Evolutionary conservation across 1,284 basidiomycete genomes (phyloP).

Genomic region (Cryptococcus sp.): DNA sequence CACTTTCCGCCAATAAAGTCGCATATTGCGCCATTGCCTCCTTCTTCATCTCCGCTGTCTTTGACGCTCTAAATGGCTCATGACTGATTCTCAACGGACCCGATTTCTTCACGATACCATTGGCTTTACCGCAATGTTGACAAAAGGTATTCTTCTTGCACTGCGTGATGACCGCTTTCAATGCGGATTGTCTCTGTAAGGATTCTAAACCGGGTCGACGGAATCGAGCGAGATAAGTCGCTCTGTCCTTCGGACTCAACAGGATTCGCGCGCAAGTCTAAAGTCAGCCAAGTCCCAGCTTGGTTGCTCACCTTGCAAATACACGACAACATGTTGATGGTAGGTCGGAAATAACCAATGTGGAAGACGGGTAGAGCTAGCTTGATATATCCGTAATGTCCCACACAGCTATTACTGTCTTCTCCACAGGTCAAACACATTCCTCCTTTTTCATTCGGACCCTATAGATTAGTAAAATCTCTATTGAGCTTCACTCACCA

Average conservation of each 20-base stretch:
- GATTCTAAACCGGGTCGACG: constrained; percentile 88
- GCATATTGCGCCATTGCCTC: constrained; percentile 82
- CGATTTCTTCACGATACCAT: constrained; percentile 95
- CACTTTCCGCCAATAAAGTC: constrained; percentile 77
- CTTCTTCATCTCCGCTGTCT: constrained; percentile 82
- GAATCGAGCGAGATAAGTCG: constrained; percentile 80
- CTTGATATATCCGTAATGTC: constrained; percentile 97
- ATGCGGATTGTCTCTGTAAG: constrained; percentile 77
- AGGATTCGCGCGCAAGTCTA: constrained; percentile 92
- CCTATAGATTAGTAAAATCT: constrained; percentile 53
- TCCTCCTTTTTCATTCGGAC: constrained; percentile 88
- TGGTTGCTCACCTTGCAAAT: constrained; percentile 76
- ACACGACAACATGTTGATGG: constrained; percentile 86
- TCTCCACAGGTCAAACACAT: constrained; percentile 95
- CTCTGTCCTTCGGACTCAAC: constrained; percentile 82
- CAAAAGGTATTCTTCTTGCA: constrained; percentile 91
- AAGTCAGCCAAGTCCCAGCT: background rate
- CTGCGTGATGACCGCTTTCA: constrained; percentile 81
- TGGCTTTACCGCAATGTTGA: constrained; percentile 86
- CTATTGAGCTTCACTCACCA: constrained; percentile 53
- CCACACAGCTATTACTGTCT: constrained; percentile 89
- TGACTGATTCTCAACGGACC: constrained; percentile 94
- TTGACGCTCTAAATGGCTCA: constrained; percentile 95
- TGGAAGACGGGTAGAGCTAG: constrained; percentile 95
- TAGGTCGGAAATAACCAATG: constrained; percentile 96